These are phyloP conservation scores for Pterocarpus santalinus DNA, from an alignment of 306 rosid species.

Conservation along the genomic window DNA sequence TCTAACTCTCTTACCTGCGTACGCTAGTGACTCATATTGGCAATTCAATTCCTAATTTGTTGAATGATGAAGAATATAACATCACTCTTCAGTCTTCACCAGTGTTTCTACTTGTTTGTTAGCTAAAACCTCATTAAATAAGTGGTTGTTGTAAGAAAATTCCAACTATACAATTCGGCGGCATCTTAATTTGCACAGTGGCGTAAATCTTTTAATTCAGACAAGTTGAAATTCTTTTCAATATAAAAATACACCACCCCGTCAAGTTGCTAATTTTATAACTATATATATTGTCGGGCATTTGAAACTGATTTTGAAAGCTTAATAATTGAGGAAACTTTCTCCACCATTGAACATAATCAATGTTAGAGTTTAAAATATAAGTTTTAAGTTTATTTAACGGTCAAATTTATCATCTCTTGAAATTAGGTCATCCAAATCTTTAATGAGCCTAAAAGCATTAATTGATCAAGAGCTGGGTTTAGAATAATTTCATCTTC, in stretches of 20 bases:
- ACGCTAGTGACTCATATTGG: no score
- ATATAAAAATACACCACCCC: not conserved
- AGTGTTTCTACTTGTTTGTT: not conserved
- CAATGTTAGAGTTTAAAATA: not conserved
- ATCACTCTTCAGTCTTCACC: no score
- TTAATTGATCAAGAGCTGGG: not conserved
- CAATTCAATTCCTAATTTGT: not conserved
- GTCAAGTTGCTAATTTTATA: not conserved
- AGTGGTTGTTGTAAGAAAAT: not conserved
- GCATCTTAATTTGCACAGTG: not conserved
- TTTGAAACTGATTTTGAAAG: not conserved
- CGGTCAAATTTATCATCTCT: conserved; percentile 7
- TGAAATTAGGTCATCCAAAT: not conserved
- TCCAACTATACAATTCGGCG: not conserved
- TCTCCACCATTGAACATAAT: conserved; percentile 1
- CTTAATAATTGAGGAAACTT: not conserved
- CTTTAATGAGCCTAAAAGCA: not conserved
- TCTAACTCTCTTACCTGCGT: not conserved
- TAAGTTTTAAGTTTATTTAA: not conserved
- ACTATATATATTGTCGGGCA: not conserved
- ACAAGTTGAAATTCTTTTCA: conserved; percentile 21
- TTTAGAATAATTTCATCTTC: not conserved
- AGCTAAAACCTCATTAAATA: not conserved
- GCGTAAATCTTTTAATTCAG: conserved; percentile 4
- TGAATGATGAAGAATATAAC: not conserved